Percentiles rank a stretch among this genome's conserved stretches.
Conservation (phyloP, 1,284 basidiomycete genomes). For the Rhodotorula sp. region DNA sequence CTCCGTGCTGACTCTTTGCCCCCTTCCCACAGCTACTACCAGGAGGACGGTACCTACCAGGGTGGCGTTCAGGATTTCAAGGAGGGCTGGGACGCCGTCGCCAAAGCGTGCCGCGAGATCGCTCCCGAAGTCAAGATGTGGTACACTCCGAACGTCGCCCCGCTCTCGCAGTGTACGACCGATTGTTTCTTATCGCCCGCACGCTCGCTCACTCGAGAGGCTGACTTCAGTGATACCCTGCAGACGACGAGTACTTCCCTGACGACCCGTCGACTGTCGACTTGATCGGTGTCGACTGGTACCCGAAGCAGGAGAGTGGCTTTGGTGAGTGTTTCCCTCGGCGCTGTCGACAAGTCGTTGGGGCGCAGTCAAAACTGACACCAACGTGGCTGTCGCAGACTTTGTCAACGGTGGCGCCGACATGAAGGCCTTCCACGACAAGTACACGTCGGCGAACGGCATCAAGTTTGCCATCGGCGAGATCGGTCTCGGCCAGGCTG, state of each 20-base stretch:
- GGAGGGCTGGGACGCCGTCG: conserved; percentile 48
- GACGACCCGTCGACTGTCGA: conserved; percentile 46
- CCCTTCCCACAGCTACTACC: conserved; percentile 40
- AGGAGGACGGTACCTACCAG: conserved; percentile 44
- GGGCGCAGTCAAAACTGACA: neutral
- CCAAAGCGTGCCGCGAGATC: conserved; percentile 44
- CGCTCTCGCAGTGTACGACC: conserved; percentile 30
- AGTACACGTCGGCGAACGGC: conserved; percentile 38
- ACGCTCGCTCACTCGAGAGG: too few species aligned
- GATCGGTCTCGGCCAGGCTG: conserved; percentile 45
- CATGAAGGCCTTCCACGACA: conserved; percentile 51
- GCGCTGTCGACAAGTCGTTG: too few species aligned
- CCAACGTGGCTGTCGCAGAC: conserved; percentile 9
- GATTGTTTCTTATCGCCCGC: too few species aligned
- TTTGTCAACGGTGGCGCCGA: conserved; percentile 42
- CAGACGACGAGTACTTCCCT: conserved; percentile 45
- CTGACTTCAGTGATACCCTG: neutral
- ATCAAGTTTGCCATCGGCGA: conserved; percentile 51
- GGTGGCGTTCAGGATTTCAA: conserved; percentile 48
- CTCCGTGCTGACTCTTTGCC: neutral
- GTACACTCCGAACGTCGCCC: conserved; percentile 45
- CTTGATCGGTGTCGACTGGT: conserved; percentile 48
- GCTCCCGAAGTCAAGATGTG: conserved; percentile 49
- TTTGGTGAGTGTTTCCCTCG: conserved; percentile 1
- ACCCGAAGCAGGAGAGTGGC: conserved; percentile 40